Percentiles rank a stretch among this genome's conserved stretches.
Evolutionary conservation across 768 basidiomycete species (phyloP).

Genomic region (Tylopilus rubrobrunneus): DNA sequence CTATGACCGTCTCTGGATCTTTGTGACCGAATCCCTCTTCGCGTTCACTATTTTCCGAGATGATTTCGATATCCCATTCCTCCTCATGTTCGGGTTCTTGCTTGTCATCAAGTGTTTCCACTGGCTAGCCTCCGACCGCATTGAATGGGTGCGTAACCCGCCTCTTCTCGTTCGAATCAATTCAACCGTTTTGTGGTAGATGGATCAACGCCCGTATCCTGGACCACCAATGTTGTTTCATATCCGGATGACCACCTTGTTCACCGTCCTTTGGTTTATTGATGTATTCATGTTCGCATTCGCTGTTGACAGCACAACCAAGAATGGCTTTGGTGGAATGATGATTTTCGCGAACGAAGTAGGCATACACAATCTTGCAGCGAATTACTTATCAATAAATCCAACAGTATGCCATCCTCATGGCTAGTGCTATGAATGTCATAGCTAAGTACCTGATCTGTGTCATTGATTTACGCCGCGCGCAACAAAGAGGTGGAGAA

Average conservation of each 20-base stretch:
- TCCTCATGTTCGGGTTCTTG: conserved; percentile 90
- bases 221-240: conserved; percentile 84
- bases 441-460: conserved; percentile 82
- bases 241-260: conserved; percentile 71
- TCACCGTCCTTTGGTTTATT: conserved; percentile 66
- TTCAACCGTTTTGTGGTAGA: conserved; percentile 47
- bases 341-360: conserved; percentile 96
- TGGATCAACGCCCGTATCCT: conserved; percentile 93
- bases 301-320: conserved; percentile 75
- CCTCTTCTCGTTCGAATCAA: background rate
- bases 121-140: conserved; percentile 92
- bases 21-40: conserved; percentile 92
- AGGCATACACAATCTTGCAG: conserved; percentile 23
- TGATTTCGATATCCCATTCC: conserved; percentile 90
- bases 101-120: conserved; percentile 97
- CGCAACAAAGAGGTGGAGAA: conserved; percentile 72
- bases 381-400: conserved; percentile 11
- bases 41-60: conserved; percentile 98
- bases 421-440: conserved; percentile 75
- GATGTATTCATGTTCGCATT: conserved; percentile 78
- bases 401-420: conserved; percentile 79
- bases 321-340: conserved; percentile 82
- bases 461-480: conserved; percentile 75
- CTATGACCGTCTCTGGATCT: conserved; percentile 96
- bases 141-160: conserved; percentile 80